Base-by-base conservation (phyloP, 2,329 filamentous ascomycete species). In the Fusarium keratoplasticum region DNA sequence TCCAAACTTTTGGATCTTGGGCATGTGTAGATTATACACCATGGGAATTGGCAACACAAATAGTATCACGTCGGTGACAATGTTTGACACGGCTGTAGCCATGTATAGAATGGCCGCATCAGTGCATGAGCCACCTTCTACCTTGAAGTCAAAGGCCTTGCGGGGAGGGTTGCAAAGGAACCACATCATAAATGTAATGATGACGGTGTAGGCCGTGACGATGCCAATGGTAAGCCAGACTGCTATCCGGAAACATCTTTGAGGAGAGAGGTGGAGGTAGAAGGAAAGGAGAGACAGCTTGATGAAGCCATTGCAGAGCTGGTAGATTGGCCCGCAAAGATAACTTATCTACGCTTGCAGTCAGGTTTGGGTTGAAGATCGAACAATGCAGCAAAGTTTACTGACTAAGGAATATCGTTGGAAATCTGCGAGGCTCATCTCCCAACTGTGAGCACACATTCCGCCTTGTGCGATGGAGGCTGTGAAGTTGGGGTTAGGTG, bases 71-170 rank as follows among this genome's bases (percentile, higher is more conserved):
- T 88, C 86, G 5, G 86, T 86, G 14, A 84, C 52, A 58, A 88
- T 85, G 68, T 87, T 87, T 25, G 85, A 79, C 3, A 83, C 84
- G 0, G 86, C 86, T 31, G 86, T 87, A 27, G 83, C 81, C 38
- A 88, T 84, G 78, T 88, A 88, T 54, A 88, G 81, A 5, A 84
- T 80, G 10, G 84, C 82, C 18, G 84, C 82, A 57, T 86, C 78
- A 33, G 88, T 80, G 64, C 86, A 88, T 25, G 58, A 77, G 73
- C 64, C 84, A 2, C 33, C 54, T 44, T 50, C 80, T 10, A 77
- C 57, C 44, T 42, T 67, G 50, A 70, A 67, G 44, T 80, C 67
- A 42, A 67, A 80, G 4, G 76, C 75, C n/a, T 74, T 76, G 6
- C 67, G 70, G 9, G 72, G 67, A 2, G 79, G 79, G 16, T 42